These are phyloP conservation scores for Pulveroboletus sp. DNA, from an alignment of 768 basidiomycete species.

Conservation along the genomic window DNA sequence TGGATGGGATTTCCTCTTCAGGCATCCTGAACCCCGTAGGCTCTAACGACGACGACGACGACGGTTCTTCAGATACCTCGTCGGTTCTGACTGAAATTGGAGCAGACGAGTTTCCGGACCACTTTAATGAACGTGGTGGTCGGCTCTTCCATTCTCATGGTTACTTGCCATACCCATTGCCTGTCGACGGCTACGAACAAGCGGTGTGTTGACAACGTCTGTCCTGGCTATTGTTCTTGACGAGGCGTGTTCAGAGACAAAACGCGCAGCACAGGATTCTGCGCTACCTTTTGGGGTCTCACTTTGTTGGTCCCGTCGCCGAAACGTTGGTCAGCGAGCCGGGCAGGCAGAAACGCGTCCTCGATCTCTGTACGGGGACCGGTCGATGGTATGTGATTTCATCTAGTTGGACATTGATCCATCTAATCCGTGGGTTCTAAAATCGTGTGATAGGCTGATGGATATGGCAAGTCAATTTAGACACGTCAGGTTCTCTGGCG, in stretches of 20 bases:
- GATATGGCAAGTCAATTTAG: slow-evolving; percentile 70
- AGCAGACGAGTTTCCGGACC: slow-evolving; percentile 52
- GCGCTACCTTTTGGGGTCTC: slow-evolving; percentile 46
- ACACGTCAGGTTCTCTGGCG: slow-evolving; percentile 59
- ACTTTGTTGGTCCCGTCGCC: slow-evolving; percentile 58
- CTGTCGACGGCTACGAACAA: slow-evolving; percentile 68
- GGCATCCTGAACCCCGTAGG: slow-evolving; percentile 3
- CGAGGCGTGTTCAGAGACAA: slow-evolving; percentile 41
- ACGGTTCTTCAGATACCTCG: slow-evolving; percentile 38
- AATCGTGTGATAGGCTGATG: slow-evolving; percentile 51
- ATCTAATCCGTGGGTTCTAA: slow-evolving; percentile 12
- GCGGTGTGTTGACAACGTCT: slow-evolving; percentile 40
- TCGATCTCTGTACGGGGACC: slow-evolving; percentile 77
- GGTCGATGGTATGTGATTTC: slow-evolving; percentile 58
- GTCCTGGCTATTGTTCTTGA: neutral
- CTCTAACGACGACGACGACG: slow-evolving; percentile 33
- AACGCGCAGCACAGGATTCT: slow-evolving; percentile 49
- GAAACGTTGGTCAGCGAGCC: slow-evolving; percentile 43
- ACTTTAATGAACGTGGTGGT: slow-evolving; percentile 55
- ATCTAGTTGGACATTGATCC: slow-evolving; percentile 15
- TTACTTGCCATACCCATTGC: slow-evolving; percentile 64
- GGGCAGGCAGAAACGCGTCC: slow-evolving; percentile 45
- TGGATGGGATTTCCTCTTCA: slow-evolving; percentile 11
- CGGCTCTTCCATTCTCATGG: slow-evolving; percentile 68
- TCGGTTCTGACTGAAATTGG: slow-evolving; percentile 44